These are phyloP conservation scores for Boletus sp. DNA, from an alignment of 768 basidiomycete species.

Conservation along the genomic window DNA sequence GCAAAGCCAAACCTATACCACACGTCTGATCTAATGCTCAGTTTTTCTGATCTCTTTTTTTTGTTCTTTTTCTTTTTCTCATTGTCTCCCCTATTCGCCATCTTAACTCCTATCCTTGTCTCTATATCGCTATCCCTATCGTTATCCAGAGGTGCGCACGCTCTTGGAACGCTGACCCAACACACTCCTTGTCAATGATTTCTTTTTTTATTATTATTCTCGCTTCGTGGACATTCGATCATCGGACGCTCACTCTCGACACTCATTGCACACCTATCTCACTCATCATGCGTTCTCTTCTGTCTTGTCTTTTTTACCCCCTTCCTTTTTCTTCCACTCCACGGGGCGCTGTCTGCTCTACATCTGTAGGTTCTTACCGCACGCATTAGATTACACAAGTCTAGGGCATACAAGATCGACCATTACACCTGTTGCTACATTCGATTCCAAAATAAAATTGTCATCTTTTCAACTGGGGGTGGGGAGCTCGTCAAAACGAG, in stretches of 20 bases:
- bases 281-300: not conserved
- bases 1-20: constrained; percentile 19
- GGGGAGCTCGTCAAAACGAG: not conserved
- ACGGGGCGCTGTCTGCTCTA: not conserved
- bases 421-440: constrained; percentile 9
- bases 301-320: not conserved
- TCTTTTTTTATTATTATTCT: not conserved
- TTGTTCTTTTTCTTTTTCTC: not conserved
- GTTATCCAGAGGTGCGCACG: not conserved
- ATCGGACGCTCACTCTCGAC: constrained; percentile 1
- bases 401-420: constrained; percentile 4
- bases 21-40: constrained; percentile 11
- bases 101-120: not conserved
- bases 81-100: not conserved
- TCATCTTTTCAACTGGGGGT: not conserved
- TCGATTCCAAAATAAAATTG: not conserved
- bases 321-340: not conserved
- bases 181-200: constrained; percentile 13
- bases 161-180: not conserved
- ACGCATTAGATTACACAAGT: constrained; percentile 7
- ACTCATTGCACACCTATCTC: constrained; percentile 2
- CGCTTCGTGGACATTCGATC: constrained; percentile 2
- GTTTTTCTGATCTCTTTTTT: not conserved
- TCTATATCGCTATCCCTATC: constrained; percentile 4
- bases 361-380: constrained; percentile 11